Evolutionary conservation across 2,329 filamentous ascomycete genomes (phyloP), one percentile per base, ranked within the genome.

Genomic region (Pseudogymnoascus sp.): DNA sequence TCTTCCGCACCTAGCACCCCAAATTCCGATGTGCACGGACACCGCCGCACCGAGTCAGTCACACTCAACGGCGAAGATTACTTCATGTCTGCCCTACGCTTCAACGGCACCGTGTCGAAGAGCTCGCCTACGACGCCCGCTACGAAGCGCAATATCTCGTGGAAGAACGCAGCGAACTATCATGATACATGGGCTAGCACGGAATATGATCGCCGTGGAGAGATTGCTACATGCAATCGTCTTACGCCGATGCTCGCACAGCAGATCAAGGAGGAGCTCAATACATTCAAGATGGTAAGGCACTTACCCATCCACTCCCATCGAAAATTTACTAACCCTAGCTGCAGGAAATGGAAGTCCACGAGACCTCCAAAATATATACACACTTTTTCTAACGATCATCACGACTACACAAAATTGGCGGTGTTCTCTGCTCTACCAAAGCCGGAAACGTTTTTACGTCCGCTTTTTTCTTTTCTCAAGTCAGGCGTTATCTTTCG

Each of bases 191-290:
- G 93, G 92, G 92, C 93, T 2, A 91, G 88, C 72, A 89, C 90
- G 70, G 95, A 99, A 75, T 99, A 99, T 73, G 95, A 99, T 75
- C 90, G 95, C 66, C 87, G 95, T 62, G 95, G 95, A 62, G 95
- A 99, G 65, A 90, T 97, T 77, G 93, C 95, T 10, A 99, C 95
- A 1, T 99, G 95, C 85, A 99, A 99, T 74, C 90, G 93, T 68
- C 82, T 99, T 69, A 99, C 95, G 59, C 95, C 95, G 11, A 93
- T 97, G 83, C 84, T 99, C 67, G 95, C 95, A 53, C 95, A 99
- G 78, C 95, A 99, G 76, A 99, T 99, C 79, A 97, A 97, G 79
- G 95, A 99, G 79, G 95, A 99, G 79, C 85, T 99, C 70, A 99
- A 99, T 79, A 96, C 88, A 70, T 99, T 99, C 82, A 99, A 99